Evolutionary conservation across 495 filamentous ascomycete genomes (phyloP), one percentile per base, ranked within the genome.

Genomic region (Thermothielavioides terrestris): DNA sequence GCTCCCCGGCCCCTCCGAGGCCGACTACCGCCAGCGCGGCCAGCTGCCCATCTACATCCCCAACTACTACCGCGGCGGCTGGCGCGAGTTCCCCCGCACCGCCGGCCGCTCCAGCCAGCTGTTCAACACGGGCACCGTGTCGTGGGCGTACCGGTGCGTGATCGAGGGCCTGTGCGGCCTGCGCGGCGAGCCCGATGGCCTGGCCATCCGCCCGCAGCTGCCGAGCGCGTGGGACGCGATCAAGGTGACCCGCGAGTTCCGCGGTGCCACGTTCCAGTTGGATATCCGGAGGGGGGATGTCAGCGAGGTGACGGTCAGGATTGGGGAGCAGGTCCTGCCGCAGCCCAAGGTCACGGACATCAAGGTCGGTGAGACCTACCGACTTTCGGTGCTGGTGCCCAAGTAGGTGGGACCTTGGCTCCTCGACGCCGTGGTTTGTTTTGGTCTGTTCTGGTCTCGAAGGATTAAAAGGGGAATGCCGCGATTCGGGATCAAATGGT

Each of bases 121-220:
- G 25, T 79, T 79, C 62, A 79, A 79, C 65, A 79, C 76, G 23
- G 76, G 76, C 35, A 79, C 75, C 17, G 71, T 75, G 9, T 71
- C 70, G 22, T 78, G 76, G 76, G 73, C 61, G 1, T 79, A 79
- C 63, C 69, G 76, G 11, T 71, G 65, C 57, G 70, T 79, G 55
- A 66, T 74, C 48, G 76, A 79, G 54, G 74, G 75, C 0, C 62
- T 79, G 1, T 79, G 75, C 49, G 76, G 76, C 4, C 56, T 79
- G 32, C 63, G 68, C 12, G 76, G 76, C 11, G 75, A 74, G 22
- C 49, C 54, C 11, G 57, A 75, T 1, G 76, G 75, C 1, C 51
- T 79, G 22, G 42, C 43, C 15, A 64, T 79, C 27, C 60, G 61
- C 12, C 76, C 76, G 6, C 74, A 78, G 54, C 49, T 79, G 28